These are phyloP conservation scores for Fusarium continuum DNA, from an alignment of 2,329 filamentous ascomycete species.

Conservation along the genomic window DNA sequence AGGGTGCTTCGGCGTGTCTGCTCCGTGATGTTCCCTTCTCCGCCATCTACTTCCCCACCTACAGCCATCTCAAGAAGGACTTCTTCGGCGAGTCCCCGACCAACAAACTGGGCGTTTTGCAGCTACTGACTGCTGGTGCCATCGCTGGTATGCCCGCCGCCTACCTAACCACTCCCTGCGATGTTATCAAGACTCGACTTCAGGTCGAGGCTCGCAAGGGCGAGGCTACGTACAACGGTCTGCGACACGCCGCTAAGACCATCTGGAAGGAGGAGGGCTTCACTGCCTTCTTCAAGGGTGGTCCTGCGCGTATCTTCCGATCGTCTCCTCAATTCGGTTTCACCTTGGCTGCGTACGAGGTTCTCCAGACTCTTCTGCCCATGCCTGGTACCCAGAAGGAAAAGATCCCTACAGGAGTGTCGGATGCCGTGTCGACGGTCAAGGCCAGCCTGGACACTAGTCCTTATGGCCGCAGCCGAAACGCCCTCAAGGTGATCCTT, in stretches of 20 bases:
- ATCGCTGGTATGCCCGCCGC: constrained; percentile 92
- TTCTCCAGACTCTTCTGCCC: constrained; percentile 83
- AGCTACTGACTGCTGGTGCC: constrained; percentile 92
- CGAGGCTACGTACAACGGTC: constrained; percentile 84
- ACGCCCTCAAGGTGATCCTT: constrained; percentile 93
- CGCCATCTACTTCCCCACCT: constrained; percentile 98
- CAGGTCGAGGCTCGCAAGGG: constrained; percentile 98
- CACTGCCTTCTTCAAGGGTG: constrained; percentile 98
- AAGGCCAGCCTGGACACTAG: constrained; percentile 52
- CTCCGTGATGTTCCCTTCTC: constrained; percentile 98
- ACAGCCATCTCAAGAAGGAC: constrained; percentile 93
- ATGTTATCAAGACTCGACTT: constrained; percentile 98
- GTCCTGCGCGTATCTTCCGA: constrained; percentile 91
- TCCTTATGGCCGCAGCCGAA: constrained; percentile 73
- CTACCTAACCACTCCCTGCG: constrained; percentile 96
- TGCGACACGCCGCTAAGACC: constrained; percentile 85
- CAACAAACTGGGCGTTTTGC: constrained; percentile 88
- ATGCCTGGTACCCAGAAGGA: constrained; percentile 70
- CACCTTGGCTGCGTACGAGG: constrained; percentile 93
- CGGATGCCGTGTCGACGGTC: constrained; percentile 66
- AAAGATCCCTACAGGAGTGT: constrained; percentile 64
- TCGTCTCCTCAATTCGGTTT: constrained; percentile 98
- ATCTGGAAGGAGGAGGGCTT: constrained; percentile 93
- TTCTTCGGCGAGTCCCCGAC: constrained; percentile 88
- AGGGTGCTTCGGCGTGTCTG: constrained; percentile 93